phyloP scores from a whole-genome alignment of 306 rosid species.

The Cercis canadensis region DNA sequence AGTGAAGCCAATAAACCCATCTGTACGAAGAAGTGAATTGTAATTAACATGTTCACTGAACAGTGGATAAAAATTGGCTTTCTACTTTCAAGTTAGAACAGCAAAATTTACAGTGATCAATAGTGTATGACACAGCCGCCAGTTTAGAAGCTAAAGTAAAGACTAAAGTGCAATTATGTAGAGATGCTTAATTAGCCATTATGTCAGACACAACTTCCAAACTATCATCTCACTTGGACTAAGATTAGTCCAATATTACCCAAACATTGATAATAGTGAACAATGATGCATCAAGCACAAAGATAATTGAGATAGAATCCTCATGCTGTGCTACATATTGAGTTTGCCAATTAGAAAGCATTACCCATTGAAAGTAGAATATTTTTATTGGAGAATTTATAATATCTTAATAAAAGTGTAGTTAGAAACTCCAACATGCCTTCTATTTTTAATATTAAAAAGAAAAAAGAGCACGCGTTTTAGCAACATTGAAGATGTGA shows the following conservation, averaged over 20 bases:
- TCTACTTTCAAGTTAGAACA: no score
- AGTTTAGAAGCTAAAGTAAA: background rate
- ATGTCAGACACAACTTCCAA: no score
- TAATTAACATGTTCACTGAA: no score
- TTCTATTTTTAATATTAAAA: no score
- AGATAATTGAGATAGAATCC: background rate
- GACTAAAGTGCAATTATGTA: no score
- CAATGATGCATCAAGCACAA: constrained; percentile 13
- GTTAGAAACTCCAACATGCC: no score
- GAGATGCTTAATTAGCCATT: background rate
- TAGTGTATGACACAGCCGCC: background rate
- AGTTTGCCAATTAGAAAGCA: background rate
- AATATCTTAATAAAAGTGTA: background rate
- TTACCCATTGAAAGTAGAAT: background rate
- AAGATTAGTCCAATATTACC: background rate
- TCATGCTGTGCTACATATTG: no score
- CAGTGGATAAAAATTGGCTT: no score
- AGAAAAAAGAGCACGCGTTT: no score
- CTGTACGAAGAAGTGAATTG: no score
- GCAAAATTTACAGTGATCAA: no score
- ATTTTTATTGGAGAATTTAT: background rate
- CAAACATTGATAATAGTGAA: background rate
- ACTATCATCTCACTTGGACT: background rate
- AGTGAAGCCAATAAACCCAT: no score
- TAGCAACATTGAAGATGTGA: background rate